Base-by-base conservation (phyloP, 495 filamentous ascomycete genomes). In the Gamarada debralockiae region DNA sequence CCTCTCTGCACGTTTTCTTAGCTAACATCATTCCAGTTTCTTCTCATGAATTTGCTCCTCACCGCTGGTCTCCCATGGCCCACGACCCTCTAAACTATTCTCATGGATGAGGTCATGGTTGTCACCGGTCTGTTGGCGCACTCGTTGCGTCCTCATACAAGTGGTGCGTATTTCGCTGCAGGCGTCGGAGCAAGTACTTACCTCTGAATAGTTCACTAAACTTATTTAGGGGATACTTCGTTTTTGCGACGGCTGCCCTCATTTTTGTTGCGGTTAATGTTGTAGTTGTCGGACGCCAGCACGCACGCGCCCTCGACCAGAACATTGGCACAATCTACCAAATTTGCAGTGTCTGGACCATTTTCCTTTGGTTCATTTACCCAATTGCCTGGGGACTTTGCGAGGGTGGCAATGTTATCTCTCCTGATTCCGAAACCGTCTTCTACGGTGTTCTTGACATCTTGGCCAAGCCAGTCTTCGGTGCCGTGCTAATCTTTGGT, bases 391-490 rank as follows among this genome's bases (percentile, higher is more conserved):
- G 82, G 80, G 86, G 83, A 42, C 58, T 89, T 5, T 73, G 67
- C 33, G 86, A 89, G 56, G 86, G 84, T 21, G 83, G 84, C 3
- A 88, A 88, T 59, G 64, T 78, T 51, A 84, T 89, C 52, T 61
- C 81, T 7, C 76, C 82, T 0, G 84, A 85, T 53, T 79, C 77
- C 5, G 81, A 83, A 57, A 73, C 77, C 13, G 65, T 87, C 50
- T 89, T 90, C 66, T 89, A 88, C 56, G 83, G 83, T 25, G 67
- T 87, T n/a, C 67, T 90, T 12, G 86, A 90, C 52, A 57, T 87
- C 9, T 48, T 86, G 15, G 66, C 82, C 8, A 81, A 85, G 56
- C 83, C 80, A 8, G 64, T 81, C 0, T 79, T 86, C 44, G 71
- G 69, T 84, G 17, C 83, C 23, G 29, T 69, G 1, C 64, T 82